phyloP scores from a whole-genome alignment of 2,329 filamentous ascomycete genomes.

The Aureobasidium sp. region DNA sequence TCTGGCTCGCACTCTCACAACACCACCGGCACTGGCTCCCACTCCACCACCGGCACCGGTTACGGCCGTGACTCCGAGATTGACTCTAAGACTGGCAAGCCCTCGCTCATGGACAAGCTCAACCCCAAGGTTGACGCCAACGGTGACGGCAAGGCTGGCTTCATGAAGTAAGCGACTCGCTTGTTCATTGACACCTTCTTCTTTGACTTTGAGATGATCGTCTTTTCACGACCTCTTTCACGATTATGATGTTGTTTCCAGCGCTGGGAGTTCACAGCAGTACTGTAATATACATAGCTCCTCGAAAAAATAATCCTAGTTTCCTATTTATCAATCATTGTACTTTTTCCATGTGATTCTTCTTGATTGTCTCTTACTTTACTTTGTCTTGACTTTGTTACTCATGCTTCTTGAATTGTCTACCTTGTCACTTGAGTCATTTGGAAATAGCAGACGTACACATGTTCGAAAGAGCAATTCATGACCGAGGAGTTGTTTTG shows the following conservation, averaged over 20 bases:
- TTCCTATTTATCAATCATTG: background rate
- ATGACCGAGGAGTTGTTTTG: no score
- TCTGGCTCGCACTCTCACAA: background rate
- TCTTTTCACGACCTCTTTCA: conserved; percentile 10
- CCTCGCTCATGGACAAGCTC: conserved; percentile 43
- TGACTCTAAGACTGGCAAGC: conserved; percentile 27
- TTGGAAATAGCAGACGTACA: no score
- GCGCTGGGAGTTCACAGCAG: conserved; percentile 7
- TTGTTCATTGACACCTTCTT: background rate
- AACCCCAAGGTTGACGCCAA: conserved; percentile 48
- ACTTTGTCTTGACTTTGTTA: background rate
- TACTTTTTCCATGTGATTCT: background rate
- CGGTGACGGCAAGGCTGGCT: conserved; percentile 47
- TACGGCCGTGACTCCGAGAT: conserved; percentile 3
- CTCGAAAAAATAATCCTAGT: conserved; percentile 8
- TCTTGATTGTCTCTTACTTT: background rate
- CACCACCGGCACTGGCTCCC: background rate
- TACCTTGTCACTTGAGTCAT: no score
- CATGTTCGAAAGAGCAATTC: no score
- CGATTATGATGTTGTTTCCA: conserved; percentile 11
- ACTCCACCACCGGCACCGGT: background rate
- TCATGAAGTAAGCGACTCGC: conserved; percentile 37
- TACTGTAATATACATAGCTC: conserved; percentile 9
- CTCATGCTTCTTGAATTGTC: background rate
- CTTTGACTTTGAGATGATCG: conserved; percentile 9